Percentiles rank a stretch among this genome's conserved stretches.
Conservation (phyloP, 1,284 basidiomycete genomes). For the Pseudozyma pruni region DNA sequence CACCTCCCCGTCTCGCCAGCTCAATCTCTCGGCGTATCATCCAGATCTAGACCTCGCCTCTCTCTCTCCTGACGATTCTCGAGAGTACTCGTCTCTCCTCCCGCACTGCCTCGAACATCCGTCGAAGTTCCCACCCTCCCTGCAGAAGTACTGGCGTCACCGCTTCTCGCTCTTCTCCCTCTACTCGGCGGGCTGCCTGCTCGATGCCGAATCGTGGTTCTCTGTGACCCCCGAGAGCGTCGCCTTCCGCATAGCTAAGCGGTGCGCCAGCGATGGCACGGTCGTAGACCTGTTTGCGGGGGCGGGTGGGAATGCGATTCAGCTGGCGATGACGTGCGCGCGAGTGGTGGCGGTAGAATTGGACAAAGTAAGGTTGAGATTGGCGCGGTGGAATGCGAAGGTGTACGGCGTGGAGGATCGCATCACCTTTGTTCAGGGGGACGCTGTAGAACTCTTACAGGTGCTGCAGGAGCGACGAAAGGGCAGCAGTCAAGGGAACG, state of each 20-base stretch:
- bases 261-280: constrained; percentile 72
- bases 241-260: constrained; percentile 88
- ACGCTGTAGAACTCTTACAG: constrained; percentile 81
- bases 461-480: not conserved
- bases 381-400: constrained; percentile 86
- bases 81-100: constrained; percentile 22
- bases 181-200: constrained; percentile 53
- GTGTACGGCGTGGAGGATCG: constrained; percentile 92
- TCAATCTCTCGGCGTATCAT: constrained; percentile 36
- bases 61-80: no score
- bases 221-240: constrained; percentile 93
- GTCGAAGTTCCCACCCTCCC: constrained; percentile 4
- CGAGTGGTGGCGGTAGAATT: constrained; percentile 91
- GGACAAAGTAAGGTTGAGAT: constrained; percentile 81
- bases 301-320: constrained; percentile 96
- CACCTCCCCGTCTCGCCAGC: not conserved
- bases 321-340: constrained; percentile 94
- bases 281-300: constrained; percentile 95
- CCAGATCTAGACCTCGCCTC: constrained; percentile 16
- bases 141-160: constrained; percentile 51
- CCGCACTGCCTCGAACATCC: constrained; percentile 31
- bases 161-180: constrained; percentile 57
- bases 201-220: constrained; percentile 94
- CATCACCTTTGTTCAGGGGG: constrained; percentile 90
- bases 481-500: constrained; percentile 51